Percentiles rank a stretch among this genome's conserved stretches.
These are phyloP conservation scores for Rubus idaeus DNA, from an alignment of 306 rosid genomes.

Conservation along the genomic window DNA sequence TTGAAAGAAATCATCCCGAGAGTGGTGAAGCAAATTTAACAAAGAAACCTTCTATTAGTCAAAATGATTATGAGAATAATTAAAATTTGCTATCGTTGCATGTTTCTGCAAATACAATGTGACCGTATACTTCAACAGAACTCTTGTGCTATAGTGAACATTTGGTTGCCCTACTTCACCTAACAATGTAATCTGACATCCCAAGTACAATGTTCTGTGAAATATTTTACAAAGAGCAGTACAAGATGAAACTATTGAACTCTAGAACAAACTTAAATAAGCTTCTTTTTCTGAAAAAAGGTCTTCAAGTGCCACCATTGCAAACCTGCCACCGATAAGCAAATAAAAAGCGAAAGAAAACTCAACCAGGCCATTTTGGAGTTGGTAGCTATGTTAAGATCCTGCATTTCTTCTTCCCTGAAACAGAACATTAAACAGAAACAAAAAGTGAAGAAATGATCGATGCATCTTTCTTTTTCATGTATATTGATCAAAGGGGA, in stretches of 20 bases:
- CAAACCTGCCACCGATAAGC: slow-evolving; percentile 76
- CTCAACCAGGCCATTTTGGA: slow-evolving; percentile 76
- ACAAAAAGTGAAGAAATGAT: neutral
- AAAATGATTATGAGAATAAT: neutral
- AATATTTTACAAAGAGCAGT: slow-evolving; percentile 43
- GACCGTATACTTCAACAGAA: neutral
- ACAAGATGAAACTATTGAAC: slow-evolving; percentile 6
- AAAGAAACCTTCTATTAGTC: too few relatives aligned
- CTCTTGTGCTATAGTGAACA: neutral
- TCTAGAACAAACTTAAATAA: slow-evolving; percentile 48
- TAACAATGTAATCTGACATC: slow-evolving; percentile 22
- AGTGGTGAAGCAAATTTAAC: neutral
- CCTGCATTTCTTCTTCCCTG: slow-evolving; percentile 98
- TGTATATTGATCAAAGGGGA: neutral
- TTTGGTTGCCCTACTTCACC: neutral
- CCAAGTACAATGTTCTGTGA: slow-evolving; percentile 27
- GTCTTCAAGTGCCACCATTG: slow-evolving; percentile 91
- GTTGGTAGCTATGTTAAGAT: slow-evolving; percentile 67
- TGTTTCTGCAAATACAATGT: neutral
- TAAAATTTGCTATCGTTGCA: neutral
- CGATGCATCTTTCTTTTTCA: neutral
- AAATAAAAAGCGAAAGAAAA: slow-evolving; percentile 66
- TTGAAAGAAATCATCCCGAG: neutral
- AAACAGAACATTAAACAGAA: slow-evolving; percentile 3
- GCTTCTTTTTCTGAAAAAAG: slow-evolving; percentile 94